A percentile compares a stretch with the other conserved stretches of the same genome.
phyloP scores from a whole-genome alignment of 441 rosid species.

The Erysimum cheiri region DNA sequence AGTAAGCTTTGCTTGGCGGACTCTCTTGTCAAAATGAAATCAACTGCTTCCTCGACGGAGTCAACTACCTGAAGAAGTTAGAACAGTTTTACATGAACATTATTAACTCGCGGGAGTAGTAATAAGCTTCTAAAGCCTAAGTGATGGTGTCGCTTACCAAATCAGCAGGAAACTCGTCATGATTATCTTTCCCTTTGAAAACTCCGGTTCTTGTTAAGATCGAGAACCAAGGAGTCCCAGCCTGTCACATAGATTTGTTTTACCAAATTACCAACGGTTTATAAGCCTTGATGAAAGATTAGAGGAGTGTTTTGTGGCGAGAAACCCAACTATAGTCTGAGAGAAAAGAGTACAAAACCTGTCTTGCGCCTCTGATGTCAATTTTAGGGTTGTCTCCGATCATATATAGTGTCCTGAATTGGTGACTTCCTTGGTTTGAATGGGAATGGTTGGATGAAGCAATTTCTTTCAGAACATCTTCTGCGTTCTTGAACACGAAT shows the following conservation, averaged over 20 bases:
- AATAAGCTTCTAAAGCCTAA: constrained; percentile 1
- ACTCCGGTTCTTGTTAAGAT: constrained; percentile 88
- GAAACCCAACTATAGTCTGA: background rate
- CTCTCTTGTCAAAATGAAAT: constrained; percentile 67
- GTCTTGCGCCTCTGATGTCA: constrained; percentile 70
- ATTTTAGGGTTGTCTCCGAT: constrained; percentile 86
- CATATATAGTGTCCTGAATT: constrained; percentile 72
- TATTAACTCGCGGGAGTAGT: background rate
- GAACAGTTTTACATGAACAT: constrained; percentile 6
- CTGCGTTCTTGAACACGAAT: constrained; percentile 71
- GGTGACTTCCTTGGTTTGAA: constrained; percentile 41
- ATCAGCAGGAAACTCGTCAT: constrained; percentile 68
- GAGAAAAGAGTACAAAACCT: constrained; percentile 52
- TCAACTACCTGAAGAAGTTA: constrained; percentile 68
- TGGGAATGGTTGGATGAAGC: constrained; percentile 39
- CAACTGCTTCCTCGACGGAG: constrained; percentile 80
- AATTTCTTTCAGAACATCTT: constrained; percentile 57
- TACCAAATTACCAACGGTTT: constrained; percentile 3
- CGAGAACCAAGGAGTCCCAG: constrained; percentile 88
- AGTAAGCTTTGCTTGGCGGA: constrained; percentile 27
- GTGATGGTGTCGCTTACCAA: constrained; percentile 49
- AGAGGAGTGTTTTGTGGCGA: constrained; percentile 13
- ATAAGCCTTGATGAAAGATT: background rate
- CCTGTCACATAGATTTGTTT: constrained; percentile 50
- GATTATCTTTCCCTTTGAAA: constrained; percentile 73